These are phyloP conservation scores for Coemansia sp. DNA, from an alignment of 192 early-diverging fungal genomes.

Conservation along the genomic window DNA sequence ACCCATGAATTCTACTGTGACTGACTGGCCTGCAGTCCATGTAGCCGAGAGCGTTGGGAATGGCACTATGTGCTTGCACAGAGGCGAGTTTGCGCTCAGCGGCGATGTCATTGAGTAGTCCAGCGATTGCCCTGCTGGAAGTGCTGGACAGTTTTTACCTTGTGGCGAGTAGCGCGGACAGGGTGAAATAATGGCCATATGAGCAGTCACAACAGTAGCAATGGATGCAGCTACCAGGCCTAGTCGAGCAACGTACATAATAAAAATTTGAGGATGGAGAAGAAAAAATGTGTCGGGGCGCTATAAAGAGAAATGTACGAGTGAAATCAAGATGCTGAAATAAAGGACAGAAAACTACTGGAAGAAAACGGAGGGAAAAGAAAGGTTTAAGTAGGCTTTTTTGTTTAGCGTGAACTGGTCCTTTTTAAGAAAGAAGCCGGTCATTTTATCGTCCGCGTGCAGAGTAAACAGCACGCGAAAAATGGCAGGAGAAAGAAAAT, in stretches of 20 bases:
- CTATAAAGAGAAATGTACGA: background rate
- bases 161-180: conserved; percentile 28
- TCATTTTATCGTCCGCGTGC: no score
- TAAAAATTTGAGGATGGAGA: background rate
- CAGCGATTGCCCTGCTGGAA: background rate
- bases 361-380: background rate
- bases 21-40: conserved; percentile 46
- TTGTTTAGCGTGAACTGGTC: no score
- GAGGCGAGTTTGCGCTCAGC: background rate
- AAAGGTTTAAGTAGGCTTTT: background rate
- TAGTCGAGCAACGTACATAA: background rate
- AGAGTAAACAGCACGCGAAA: background rate
- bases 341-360: no score
- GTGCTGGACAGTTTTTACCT: background rate
- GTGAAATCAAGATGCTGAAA: no score
- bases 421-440: background rate
- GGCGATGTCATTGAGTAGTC: conserved; percentile 11
- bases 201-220: conserved; percentile 4
- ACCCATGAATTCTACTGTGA: conserved; percentile 40
- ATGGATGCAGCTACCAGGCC: background rate
- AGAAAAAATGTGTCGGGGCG: background rate
- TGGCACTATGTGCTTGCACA: conserved; percentile 14
- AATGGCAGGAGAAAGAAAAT: background rate
- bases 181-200: conserved; percentile 36
- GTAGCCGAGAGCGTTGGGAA: conserved; percentile 12